A percentile compares a stretch with the other conserved stretches of the same genome.
Evolutionary conservation across 306 rosid species (phyloP).

Genomic region (Prinsepia uniflora): DNA sequence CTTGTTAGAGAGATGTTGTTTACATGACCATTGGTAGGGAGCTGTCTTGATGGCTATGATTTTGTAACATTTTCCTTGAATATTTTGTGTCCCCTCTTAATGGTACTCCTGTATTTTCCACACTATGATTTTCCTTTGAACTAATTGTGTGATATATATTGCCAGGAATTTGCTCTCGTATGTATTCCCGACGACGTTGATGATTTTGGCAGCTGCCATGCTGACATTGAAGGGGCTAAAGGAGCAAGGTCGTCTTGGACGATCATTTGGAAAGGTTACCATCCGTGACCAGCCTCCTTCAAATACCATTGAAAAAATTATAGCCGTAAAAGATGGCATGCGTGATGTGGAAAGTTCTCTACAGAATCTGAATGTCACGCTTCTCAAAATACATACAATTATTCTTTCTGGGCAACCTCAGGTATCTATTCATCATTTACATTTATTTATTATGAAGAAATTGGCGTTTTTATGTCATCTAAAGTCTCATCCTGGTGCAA

Average conservation of each 20-base stretch:
- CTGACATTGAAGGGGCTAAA: conserved; percentile 75
- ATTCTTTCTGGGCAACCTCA: conserved; percentile 90
- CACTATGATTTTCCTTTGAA: conserved; percentile 1
- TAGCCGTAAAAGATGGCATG: conserved; percentile 94
- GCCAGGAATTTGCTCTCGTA: conserved; percentile 79
- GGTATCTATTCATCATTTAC: conserved; percentile 40
- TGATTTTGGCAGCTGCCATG: conserved; percentile 68
- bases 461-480: background rate
- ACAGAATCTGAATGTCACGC: conserved; percentile 74
- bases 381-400: conserved; percentile 74
- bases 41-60: background rate
- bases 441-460: background rate
- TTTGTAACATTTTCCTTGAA: background rate
- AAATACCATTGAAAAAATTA: conserved; percentile 86
- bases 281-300: conserved; percentile 94
- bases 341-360: conserved; percentile 66
- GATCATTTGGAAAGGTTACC: conserved; percentile 72
- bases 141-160: conserved; percentile 32
- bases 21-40: background rate
- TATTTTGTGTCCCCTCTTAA: background rate
- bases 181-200: conserved; percentile 61
- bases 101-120: conserved; percentile 1
- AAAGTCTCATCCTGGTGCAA: background rate
- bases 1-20: background rate
- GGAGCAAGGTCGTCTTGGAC: conserved; percentile 97